Percentiles rank a stretch among this genome's conserved stretches.
Conservation (phyloP, 106 monocot genomes). For the Phalaenopsis aphrodite region DNA sequence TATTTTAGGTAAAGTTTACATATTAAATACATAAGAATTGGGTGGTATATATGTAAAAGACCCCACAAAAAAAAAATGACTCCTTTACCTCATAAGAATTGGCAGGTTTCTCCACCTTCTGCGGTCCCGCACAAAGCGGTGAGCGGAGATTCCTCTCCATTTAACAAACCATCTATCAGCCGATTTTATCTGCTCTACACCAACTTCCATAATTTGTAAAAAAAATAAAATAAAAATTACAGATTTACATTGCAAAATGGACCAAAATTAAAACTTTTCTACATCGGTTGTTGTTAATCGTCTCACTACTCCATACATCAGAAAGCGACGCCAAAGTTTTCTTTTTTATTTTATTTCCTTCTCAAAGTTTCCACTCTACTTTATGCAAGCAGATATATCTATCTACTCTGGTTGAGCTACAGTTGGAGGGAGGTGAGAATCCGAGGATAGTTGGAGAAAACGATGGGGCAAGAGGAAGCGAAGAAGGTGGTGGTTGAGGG, state of each 20-base stretch:
- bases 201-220: background rate
- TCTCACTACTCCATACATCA: background rate
- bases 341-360: no score
- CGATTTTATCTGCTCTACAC: background rate
- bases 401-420: background rate
- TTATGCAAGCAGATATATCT: no score
- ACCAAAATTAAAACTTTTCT: background rate
- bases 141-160: background rate
- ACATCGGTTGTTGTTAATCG: background rate
- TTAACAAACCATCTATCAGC: background rate
- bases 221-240: background rate
- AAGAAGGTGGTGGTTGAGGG: constrained; percentile 19
- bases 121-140: background rate
- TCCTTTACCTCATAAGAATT: background rate
- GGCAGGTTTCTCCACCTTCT: background rate
- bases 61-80: no score
- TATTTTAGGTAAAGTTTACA: no score
- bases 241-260: background rate
- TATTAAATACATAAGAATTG: no score
- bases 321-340: background rate
- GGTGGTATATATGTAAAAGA: no score
- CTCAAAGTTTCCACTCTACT: no score
- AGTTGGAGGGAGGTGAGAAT: no score
- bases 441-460: constrained; percentile 5
- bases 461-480: constrained; percentile 15